Evolutionary conservation across 2,329 filamentous ascomycete genomes (phyloP), one percentile per base, ranked within the genome.

Genomic region (Acarospora socialis): DNA sequence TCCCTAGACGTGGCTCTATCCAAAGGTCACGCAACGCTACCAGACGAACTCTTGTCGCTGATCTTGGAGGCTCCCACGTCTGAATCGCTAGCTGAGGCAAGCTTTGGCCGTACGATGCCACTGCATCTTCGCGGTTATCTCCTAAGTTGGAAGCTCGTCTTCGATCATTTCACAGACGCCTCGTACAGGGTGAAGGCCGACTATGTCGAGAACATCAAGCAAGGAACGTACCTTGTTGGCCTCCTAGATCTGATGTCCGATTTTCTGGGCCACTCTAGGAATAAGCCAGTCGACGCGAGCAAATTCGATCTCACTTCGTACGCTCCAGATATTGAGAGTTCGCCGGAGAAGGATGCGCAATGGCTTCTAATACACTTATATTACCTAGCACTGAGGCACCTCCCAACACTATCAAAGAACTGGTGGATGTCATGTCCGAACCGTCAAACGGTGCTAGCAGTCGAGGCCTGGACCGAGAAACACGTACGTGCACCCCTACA

Each of bases 371-470:
- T 83, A 1, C 82, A 95, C 45, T 57, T 95, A 2, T 95, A 82
- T 60, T 95, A 86, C 52, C 66, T 86, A 4, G 70, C 70, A 4
- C 67, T 98, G 21, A 79, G 74, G 46, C 77, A 83, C 48, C 65
- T 81, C 0, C 83, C 84, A 0, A 77, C 75, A 2, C 63, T 90
- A 3, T 83, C 84, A 37, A 86, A 84, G 48, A 57, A 65, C 2
- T 95, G 90, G 83, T 92, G 78, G 60, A 71, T 87, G 7, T 74
- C 80, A 39, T 80, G 82, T 50, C 75, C 75, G 35, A 84, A 77
- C 12, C 66, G 72, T 36, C 78, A 90, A 52, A 92, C 82, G 10
- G 77, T 75, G 18, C 73, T 77, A 15, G 71, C 81, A 0, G 75
- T 94, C 14, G 80, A 90, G 51, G 59, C 64, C 1, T 98, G 87